A percentile compares a stretch with the other conserved stretches of the same genome.
These are phyloP conservation scores for Podospora fimiseda DNA, from an alignment of 495 filamentous ascomycete species.

Conservation along the genomic window DNA sequence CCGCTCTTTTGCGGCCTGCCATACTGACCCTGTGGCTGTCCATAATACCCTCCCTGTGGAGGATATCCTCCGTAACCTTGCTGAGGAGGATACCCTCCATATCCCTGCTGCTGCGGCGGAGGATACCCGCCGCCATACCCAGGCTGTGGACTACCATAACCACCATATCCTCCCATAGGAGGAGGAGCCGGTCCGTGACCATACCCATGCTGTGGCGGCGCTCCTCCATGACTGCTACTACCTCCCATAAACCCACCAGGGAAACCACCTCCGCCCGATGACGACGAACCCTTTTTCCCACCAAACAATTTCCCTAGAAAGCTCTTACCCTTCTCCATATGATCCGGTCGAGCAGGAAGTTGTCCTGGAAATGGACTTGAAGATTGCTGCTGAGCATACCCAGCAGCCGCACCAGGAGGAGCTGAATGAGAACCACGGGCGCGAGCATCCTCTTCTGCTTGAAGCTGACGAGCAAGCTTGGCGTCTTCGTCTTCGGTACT, in stretches of 20 bases:
- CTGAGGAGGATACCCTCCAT: conserved; percentile 27
- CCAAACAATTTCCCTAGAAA: conserved; percentile 52
- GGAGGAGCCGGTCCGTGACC: neutral
- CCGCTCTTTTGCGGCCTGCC: conserved; percentile 25
- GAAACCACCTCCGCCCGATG: conserved; percentile 6
- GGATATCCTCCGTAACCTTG: conserved; percentile 21
- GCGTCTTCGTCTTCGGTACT: conserved; percentile 57
- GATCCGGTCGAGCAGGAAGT: conserved; percentile 34
- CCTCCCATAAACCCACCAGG: conserved; percentile 13
- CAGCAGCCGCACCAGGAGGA: conserved; percentile 18
- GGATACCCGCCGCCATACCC: too few relatives aligned
- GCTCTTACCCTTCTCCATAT: conserved; percentile 38
- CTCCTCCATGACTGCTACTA: conserved; percentile 10
- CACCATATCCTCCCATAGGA: conserved; percentile 3
- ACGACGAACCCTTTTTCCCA: conserved; percentile 27
- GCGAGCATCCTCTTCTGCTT: conserved; percentile 73
- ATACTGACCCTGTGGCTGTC: conserved; percentile 14
- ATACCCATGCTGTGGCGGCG: neutral
- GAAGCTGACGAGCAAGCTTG: conserved; percentile 64
- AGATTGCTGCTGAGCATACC: conserved; percentile 19
- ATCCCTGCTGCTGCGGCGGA: conserved; percentile 38
- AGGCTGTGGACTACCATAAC: conserved; percentile 17
- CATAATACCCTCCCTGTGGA: conserved; percentile 21
- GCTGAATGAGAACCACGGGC: conserved; percentile 25
- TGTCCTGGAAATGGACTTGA: conserved; percentile 26